phyloP scores from a whole-genome alignment of 139 green algal genomes.

The Volvox africanus region DNA sequence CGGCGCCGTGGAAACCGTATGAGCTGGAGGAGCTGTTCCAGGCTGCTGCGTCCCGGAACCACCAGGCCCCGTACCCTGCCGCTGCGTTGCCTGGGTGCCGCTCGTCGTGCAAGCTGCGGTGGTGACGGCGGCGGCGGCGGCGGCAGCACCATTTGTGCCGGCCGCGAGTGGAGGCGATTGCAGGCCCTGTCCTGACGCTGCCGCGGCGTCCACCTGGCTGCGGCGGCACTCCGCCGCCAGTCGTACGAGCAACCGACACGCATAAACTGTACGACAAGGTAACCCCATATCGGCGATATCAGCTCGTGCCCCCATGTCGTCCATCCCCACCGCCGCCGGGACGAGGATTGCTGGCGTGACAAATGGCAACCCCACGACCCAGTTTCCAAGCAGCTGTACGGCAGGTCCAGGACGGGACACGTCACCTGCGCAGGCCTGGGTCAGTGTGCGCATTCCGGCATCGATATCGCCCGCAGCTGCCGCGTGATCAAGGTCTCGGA shows the following conservation, averaged over 20 bases:
- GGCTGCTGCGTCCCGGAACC: neutral
- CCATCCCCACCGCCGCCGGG: neutral
- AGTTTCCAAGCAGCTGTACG: constrained; percentile 33
- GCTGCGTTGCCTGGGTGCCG: neutral
- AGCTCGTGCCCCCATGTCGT: neutral
- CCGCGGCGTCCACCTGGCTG: neutral
- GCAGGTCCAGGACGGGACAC: neutral
- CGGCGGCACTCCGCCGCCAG: constrained; percentile 20
- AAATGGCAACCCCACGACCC: constrained; percentile 20
- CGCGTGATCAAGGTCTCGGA: constrained; percentile 36
- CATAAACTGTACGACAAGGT: constrained; percentile 13
- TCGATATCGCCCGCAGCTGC: constrained; percentile 33
- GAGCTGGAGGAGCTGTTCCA: neutral
- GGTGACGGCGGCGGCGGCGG: too few species aligned
- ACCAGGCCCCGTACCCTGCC: neutral
- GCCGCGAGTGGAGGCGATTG: neutral
- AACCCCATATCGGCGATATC: constrained; percentile 9
- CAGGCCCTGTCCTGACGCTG: neutral
- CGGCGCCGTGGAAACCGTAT: neutral
- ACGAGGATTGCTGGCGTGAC: constrained; percentile 14
- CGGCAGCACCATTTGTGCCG: neutral
- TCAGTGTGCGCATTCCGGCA: neutral
- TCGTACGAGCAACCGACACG: constrained; percentile 16
- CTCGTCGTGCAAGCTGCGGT: too few species aligned
- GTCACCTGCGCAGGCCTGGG: constrained; percentile 18